phyloP scores from a whole-genome alignment of 140 eudicot species.

The Anethum foeniculum region DNA sequence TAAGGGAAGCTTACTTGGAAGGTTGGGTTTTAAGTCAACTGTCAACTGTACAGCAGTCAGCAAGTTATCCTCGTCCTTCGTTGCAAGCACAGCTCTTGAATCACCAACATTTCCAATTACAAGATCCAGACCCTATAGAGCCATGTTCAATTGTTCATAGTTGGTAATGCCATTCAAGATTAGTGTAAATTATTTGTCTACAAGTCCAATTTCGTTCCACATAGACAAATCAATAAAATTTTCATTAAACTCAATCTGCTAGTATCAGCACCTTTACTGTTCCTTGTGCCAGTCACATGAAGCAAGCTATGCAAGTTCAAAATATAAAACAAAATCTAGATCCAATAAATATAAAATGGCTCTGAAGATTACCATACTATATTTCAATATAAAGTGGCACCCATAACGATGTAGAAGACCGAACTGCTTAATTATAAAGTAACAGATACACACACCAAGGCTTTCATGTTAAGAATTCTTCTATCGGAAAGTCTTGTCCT shows the following conservation, averaged over 20 bases:
- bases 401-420: too few relatives aligned
- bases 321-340: background rate
- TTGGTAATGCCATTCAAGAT: background rate
- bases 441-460: background rate
- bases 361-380: background rate
- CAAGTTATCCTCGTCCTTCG: slow-evolving; percentile 51
- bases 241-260: background rate
- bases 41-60: slow-evolving; percentile 74
- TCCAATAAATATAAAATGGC: background rate
- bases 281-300: background rate
- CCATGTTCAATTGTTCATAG: background rate
- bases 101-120: slow-evolving; percentile 88
- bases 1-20: slow-evolving; percentile 55
- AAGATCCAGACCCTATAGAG: slow-evolving; percentile 70
- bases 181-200: background rate
- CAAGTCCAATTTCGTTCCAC: background rate
- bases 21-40: slow-evolving; percentile 84
- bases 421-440: background rate
- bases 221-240: background rate
- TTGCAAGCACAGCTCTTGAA: slow-evolving; percentile 87
- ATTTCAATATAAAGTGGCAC: background rate
- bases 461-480: background rate
- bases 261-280: background rate
- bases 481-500: background rate
- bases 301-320: background rate